Base-by-base conservation (phyloP, 768 basidiomycete species). In the Trichaptum fuscoviolaceum region DNA sequence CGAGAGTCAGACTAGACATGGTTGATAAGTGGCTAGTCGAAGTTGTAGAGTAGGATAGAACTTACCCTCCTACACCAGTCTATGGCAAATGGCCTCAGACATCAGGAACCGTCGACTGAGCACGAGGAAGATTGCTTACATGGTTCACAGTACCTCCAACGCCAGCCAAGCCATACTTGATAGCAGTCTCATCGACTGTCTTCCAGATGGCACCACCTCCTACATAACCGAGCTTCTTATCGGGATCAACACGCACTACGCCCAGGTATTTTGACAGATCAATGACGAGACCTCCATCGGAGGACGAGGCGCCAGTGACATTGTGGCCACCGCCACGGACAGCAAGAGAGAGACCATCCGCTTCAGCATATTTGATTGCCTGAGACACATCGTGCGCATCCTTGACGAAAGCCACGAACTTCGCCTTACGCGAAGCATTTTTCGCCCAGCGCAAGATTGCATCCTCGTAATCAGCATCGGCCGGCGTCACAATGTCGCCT, bases 241-340 rank as follows among this genome's bases (percentile, higher is more conserved):
- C 73, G 8, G 65, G 57, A 30, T 73, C 69, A 9, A 72, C 65
- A n/a, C 65, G 65, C n/a, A 71, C 68, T 20, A 27, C 65, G 36
- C 69, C 66, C 57, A 74, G 59, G 61, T 71, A 68, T 10, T 67
- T 66, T 10, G 67, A 66, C 5, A 73, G 67, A 63, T 74, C 73
- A 36, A 73, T 74, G 57, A 71, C 72, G 8, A 74, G 64, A 27
- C 73, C 73, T 17, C 69, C 71, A 35, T 69, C 67, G 24, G 66
- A 63, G 23, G 73, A 74, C 2, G 70, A 71, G 5, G 72, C 70
- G 23, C 68, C 71, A 34, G 70, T 71, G n/a, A 67, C 63, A 35
- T 63, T 68, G 62, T 74, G 73, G 0, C 70, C 73, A 24, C 73
- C 73, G 9, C 72, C 68, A 27, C 63, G 61, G 7, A 74, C 61